Conservation (phyloP, 495 filamentous ascomycete species). For the Xylaria grammica region DNA sequence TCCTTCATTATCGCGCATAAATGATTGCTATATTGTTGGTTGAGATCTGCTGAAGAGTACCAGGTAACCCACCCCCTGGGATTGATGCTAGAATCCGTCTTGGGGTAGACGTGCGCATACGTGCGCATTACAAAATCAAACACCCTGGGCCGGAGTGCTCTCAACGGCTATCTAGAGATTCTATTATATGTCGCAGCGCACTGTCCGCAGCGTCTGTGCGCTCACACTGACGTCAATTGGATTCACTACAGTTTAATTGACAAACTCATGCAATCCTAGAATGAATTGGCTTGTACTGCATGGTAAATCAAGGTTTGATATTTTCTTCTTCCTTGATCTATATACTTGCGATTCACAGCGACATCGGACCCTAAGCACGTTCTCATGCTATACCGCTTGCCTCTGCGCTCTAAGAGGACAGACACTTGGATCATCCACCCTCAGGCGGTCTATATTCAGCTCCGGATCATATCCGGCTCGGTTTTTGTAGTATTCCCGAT, state of each 20-base stretch:
- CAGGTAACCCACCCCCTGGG: slow-evolving; percentile 10
- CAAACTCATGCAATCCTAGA: neutral
- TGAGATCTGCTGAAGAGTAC: slow-evolving; percentile 10
- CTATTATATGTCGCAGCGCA: neutral
- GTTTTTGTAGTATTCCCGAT: slow-evolving; percentile 10
- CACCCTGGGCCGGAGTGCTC: slow-evolving; percentile 1
- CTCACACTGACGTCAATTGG: slow-evolving; percentile 17
- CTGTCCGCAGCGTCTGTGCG: slow-evolving; percentile 3
- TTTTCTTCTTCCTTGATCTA: neutral
- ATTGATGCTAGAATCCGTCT: slow-evolving; percentile 17
- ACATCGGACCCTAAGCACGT: slow-evolving; percentile 8
- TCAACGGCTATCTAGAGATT: neutral
- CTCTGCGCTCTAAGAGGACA: neutral
- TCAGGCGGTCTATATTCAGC: slow-evolving; percentile 13
- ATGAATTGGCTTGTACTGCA: slow-evolving; percentile 1
- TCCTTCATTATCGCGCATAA: slow-evolving; percentile 7
- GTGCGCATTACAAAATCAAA: slow-evolving; percentile 11
- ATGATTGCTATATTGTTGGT: slow-evolving; percentile 7
- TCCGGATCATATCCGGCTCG: slow-evolving; percentile 9
- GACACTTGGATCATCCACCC: neutral
- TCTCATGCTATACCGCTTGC: neutral
- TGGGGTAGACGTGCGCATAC: slow-evolving; percentile 20
- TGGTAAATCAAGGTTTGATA: neutral
- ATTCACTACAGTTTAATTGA: neutral
- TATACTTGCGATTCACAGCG: slow-evolving; percentile 9